Conservation (phyloP, 768 basidiomycete genomes). For the Butyriboletus loyo region DNA sequence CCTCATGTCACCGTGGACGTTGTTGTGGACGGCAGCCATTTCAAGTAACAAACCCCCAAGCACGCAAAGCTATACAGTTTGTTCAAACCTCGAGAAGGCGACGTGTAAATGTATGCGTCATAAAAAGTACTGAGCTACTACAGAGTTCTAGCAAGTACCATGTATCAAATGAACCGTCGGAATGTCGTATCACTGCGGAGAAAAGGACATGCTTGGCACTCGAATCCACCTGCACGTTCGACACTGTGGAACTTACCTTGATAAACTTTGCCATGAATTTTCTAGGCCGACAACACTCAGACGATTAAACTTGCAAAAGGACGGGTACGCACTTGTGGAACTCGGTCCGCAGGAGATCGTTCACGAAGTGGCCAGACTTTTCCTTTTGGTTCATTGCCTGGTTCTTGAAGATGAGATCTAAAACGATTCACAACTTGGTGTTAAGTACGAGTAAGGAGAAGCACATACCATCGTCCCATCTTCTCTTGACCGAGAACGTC, state of each 20-base stretch:
- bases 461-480: conserved; percentile 89
- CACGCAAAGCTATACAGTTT: no score
- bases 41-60: not conserved
- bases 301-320: conserved; percentile 1
- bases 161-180: not conserved
- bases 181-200: conserved; percentile 6
- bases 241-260: conserved; percentile 47
- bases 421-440: not conserved
- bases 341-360: conserved; percentile 90
- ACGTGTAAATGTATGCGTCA: not conserved
- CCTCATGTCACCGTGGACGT: conserved; percentile 34
- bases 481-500: conserved; percentile 85
- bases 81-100: not conserved
- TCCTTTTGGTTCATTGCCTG: conserved; percentile 74
- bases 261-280: conserved; percentile 94
- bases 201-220: not conserved
- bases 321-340: conserved; percentile 75
- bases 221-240: no score
- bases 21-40: not conserved
- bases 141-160: not conserved
- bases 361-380: conserved; percentile 82
- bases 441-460: conserved; percentile 1
- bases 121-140: not conserved
- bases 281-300: conserved; percentile 37
- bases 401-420: conserved; percentile 98